Conservation (phyloP, 2,329 filamentous ascomycete genomes). For the Herpotrichia juniperi region DNA sequence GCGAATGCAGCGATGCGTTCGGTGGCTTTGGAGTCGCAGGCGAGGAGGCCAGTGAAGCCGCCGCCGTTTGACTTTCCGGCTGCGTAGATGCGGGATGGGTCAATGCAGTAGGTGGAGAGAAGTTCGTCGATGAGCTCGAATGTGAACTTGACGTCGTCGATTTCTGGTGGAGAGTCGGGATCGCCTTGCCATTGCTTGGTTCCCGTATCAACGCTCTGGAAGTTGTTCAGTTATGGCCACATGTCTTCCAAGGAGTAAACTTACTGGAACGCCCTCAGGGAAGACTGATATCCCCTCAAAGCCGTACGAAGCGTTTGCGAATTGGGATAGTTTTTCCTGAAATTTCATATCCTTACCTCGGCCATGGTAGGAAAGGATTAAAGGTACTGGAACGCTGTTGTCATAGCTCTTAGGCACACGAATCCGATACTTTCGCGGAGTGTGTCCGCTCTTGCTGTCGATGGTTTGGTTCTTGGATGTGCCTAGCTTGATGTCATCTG, state of each 20-base stretch:
- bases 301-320: slow-evolving; percentile 53
- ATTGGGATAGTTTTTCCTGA: slow-evolving; percentile 52
- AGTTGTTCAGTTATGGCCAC: not conserved
- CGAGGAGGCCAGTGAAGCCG: slow-evolving; percentile 56
- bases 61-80: slow-evolving; percentile 63
- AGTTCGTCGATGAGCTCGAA: slow-evolving; percentile 51
- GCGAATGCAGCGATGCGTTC: slow-evolving; percentile 58
- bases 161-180: slow-evolving; percentile 40
- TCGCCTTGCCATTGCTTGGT: slow-evolving; percentile 52
- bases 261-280: slow-evolving; percentile 48
- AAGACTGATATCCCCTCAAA: slow-evolving; percentile 54
- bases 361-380: slow-evolving; percentile 59
- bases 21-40: slow-evolving; percentile 52
- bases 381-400: slow-evolving; percentile 39
- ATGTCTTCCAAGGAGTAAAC: no score
- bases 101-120: slow-evolving; percentile 52
- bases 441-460: slow-evolving; percentile 32
- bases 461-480: slow-evolving; percentile 32
- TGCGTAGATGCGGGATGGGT: slow-evolving; percentile 52
- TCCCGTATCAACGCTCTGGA: slow-evolving; percentile 2
- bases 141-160: slow-evolving; percentile 55
- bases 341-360: slow-evolving; percentile 43
- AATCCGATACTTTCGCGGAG: slow-evolving; percentile 43
- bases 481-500: slow-evolving; percentile 23
- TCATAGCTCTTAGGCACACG: slow-evolving; percentile 50